A percentile compares a stretch with the other conserved stretches of the same genome.
Evolutionary conservation across 2,329 filamentous ascomycete species (phyloP).

Genomic region (Stemphylium lycopersici): DNA sequence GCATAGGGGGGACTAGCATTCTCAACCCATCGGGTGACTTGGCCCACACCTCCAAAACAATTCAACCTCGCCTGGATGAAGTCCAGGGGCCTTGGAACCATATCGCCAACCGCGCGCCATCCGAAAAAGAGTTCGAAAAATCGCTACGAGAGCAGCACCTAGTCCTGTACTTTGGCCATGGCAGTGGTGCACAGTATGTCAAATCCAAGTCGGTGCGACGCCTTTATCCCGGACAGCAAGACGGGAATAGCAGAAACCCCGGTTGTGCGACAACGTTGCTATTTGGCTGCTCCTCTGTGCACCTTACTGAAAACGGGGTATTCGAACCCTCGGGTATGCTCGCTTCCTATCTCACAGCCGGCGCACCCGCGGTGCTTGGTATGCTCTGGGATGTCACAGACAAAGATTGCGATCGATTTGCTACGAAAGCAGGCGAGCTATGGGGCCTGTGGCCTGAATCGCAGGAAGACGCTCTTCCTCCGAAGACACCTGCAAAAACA

Average conservation of each 20-base stretch:
- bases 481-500: slow-evolving; percentile 30
- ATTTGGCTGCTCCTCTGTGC: slow-evolving; percentile 92
- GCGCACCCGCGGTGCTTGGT: slow-evolving; percentile 78
- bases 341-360: slow-evolving; percentile 89
- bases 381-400: slow-evolving; percentile 99
- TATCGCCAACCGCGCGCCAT: slow-evolving; percentile 72
- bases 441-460: slow-evolving; percentile 75
- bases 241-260: slow-evolving; percentile 19
- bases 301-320: slow-evolving; percentile 74
- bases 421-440: slow-evolving; percentile 75
- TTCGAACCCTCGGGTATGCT: slow-evolving; percentile 93
- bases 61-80: slow-evolving; percentile 68
- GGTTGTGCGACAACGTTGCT: slow-evolving; percentile 80
- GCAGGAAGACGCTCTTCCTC: slow-evolving; percentile 33
- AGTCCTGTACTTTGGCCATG: slow-evolving; percentile 94
- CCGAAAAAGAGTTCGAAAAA: slow-evolving; percentile 76
- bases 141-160: slow-evolving; percentile 71
- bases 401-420: slow-evolving; percentile 93
- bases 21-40: slow-evolving; percentile 90
- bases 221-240: slow-evolving; percentile 61
- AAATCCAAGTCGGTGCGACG: slow-evolving; percentile 81
- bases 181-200: slow-evolving; percentile 93
- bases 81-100: slow-evolving; percentile 65
- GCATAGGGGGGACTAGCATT: slow-evolving; percentile 71
- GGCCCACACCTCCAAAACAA: slow-evolving; percentile 75